Conservation (phyloP, 768 basidiomycete genomes). For the Gyrodon lividus region DNA sequence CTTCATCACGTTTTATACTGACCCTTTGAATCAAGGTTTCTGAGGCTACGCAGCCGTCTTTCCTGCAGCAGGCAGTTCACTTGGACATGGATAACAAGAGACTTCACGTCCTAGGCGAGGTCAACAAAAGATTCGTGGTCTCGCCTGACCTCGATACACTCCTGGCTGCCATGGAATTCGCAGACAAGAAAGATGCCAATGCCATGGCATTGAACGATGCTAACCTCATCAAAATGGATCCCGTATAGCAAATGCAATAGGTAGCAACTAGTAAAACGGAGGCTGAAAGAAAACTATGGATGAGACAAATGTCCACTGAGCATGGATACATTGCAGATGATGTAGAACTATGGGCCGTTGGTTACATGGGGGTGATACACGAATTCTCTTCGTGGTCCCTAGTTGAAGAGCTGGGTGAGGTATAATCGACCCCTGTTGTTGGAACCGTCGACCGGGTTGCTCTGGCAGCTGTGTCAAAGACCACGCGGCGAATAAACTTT, state of each 20-base stretch:
- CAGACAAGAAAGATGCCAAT: slow-evolving; percentile 36
- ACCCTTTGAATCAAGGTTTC: slow-evolving; percentile 53
- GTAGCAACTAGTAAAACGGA: not conserved
- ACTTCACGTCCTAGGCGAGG: slow-evolving; percentile 77
- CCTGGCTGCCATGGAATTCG: slow-evolving; percentile 60
- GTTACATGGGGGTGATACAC: slow-evolving; percentile 29
- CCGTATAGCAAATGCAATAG: slow-evolving; percentile 1
- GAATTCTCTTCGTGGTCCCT: slow-evolving; percentile 41
- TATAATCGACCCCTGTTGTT: not conserved
- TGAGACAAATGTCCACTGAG: too few species aligned
- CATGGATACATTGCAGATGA: not conserved
- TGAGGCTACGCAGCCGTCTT: slow-evolving; percentile 80
- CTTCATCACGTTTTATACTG: not conserved
- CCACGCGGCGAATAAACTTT: too few species aligned
- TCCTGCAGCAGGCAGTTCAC: slow-evolving; percentile 83
- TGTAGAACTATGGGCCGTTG: not conserved
- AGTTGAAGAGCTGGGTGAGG: slow-evolving; percentile 13
- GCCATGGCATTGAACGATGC: slow-evolving; percentile 40
- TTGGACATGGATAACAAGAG: slow-evolving; percentile 59
- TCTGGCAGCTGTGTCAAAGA: not conserved
- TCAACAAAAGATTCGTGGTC: slow-evolving; percentile 80
- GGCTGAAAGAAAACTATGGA: not conserved
- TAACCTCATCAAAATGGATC: slow-evolving; percentile 56
- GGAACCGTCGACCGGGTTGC: not conserved
- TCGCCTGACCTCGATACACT: slow-evolving; percentile 82